Evolutionary conservation across 208 protist species (phyloP), one percentile per base, ranked within the genome.

Genomic region (Wallacemonas sp.): DNA sequence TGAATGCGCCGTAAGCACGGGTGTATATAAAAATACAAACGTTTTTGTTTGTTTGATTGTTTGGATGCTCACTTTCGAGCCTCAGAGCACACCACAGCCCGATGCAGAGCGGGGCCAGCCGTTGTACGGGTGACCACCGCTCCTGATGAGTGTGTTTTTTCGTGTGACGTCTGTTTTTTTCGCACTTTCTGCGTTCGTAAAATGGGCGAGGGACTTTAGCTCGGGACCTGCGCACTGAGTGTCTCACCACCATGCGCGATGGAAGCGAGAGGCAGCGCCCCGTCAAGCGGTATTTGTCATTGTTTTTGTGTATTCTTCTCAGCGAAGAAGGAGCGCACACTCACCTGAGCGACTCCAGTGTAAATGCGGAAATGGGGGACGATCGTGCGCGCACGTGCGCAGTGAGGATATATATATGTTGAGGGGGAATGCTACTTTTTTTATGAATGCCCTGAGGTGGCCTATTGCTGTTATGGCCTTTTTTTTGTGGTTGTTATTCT

Each of bases 401-500:
- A 49, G 19, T 5, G 9, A 41, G 36, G 6, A 41, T 14, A 6
- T 41, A 41, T 14, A 17, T 6, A 8, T 12, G 4, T 49, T 14
- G 11, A 26, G 11, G 9, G 44, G 44, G 44, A 24, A 49, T 24
- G 44, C 44, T 49, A 49, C 44, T 49, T 49, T 49, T 49, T 49
- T 49, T 49, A 6, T 41, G 9, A 41, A 41, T 41, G 36, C 36
- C 44, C 19, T 49, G 17, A 49, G 6, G 19, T 49, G 36, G 9
- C 36, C 36, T 41, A 14, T 6, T 41, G 36, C 6, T 49, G 6
- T 14, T n/a, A n/a, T n/a, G n/a, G n/a, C n/a, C n/a, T 61, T 47
- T 52, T 68, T 47, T 68, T 67, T 67, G 39, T 67, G 6, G 8
- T 14, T 29, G 12, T 64, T 32, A 8, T 64, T 46, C 16, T 54